Percentiles rank a stretch among this genome's conserved stretches.
These are phyloP conservation scores for Nicotiana tabacum DNA, from an alignment of 257 asterid species.

Conservation along the genomic window DNA sequence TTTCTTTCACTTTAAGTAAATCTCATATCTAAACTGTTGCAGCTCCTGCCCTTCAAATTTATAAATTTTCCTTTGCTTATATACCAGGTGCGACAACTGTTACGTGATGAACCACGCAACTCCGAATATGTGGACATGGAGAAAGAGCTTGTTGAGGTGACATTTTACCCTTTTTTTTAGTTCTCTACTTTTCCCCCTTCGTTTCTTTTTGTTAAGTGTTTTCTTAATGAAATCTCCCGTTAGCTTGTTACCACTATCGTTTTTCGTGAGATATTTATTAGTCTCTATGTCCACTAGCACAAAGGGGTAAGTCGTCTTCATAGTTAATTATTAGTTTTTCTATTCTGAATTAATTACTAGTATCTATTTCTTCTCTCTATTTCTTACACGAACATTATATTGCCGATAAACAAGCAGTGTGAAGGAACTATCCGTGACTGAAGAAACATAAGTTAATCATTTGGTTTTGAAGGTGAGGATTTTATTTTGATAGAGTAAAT, in stretches of 20 bases:
- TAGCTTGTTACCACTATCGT: neutral
- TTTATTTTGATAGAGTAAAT: slow-evolving; percentile 34
- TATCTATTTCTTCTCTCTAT: slow-evolving; percentile 22
- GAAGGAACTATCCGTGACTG: slow-evolving; percentile 48
- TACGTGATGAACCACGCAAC: slow-evolving; percentile 75
- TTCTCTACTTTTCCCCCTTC: neutral
- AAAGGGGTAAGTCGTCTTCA: neutral
- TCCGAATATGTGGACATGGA: slow-evolving; percentile 90
- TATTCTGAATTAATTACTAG: slow-evolving; percentile 17
- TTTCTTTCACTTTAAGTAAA: neutral
- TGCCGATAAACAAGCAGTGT: slow-evolving; percentile 57
- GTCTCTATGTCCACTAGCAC: neutral
- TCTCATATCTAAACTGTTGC: neutral
- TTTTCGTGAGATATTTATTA: neutral
- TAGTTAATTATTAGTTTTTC: slow-evolving; percentile 9
- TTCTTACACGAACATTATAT: slow-evolving; percentile 41
- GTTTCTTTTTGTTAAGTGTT: neutral
- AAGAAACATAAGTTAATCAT: slow-evolving; percentile 45
- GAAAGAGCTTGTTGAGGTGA: slow-evolving; percentile 95
- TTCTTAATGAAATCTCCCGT: neutral
- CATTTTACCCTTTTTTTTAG: slow-evolving; percentile 9
- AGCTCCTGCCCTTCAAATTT: neutral
- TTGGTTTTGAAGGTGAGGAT: slow-evolving; percentile 71
- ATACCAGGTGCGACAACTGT: slow-evolving; percentile 59
- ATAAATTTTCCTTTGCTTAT: neutral